Conservation (phyloP, 768 basidiomycete species). For the Russula sp. region DNA sequence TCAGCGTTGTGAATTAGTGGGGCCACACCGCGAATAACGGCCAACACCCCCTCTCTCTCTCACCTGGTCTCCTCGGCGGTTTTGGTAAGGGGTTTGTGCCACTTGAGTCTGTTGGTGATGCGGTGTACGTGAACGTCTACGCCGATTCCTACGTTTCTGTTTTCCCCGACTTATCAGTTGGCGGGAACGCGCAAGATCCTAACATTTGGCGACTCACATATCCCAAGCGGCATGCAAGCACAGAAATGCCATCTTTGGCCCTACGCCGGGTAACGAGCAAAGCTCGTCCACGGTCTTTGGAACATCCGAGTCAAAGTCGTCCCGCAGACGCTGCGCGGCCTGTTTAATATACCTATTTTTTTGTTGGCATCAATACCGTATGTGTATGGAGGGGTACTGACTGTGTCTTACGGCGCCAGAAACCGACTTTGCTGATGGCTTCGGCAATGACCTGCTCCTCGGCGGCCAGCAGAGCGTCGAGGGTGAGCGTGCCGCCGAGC, state of each 20-base stretch:
- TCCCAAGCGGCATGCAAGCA: slow-evolving; percentile 81
- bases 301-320: slow-evolving; percentile 75
- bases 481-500: slow-evolving; percentile 72
- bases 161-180: neutral
- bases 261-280: slow-evolving; percentile 83
- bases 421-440: slow-evolving; percentile 85
- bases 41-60: neutral
- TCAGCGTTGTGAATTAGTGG: neutral
- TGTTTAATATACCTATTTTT: slow-evolving; percentile 62
- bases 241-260: slow-evolving; percentile 95
- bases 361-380: no score
- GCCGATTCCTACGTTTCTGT: slow-evolving; percentile 82
- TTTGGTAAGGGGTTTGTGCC: slow-evolving; percentile 83
- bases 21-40: neutral
- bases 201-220: slow-evolving; percentile 39
- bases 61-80: slow-evolving; percentile 85
- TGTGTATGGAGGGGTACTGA: slow-evolving; percentile 31
- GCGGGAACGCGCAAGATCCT: neutral
- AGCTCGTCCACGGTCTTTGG: slow-evolving; percentile 86
- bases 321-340: slow-evolving; percentile 58
- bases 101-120: slow-evolving; percentile 87
- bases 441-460: slow-evolving; percentile 55
- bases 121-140: slow-evolving; percentile 96
- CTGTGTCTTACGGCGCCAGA: slow-evolving; percentile 85
- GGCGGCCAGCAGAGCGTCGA: slow-evolving; percentile 61